phyloP scores from a whole-genome alignment of 345 rosid species.

The Citrus trifoliata region DNA sequence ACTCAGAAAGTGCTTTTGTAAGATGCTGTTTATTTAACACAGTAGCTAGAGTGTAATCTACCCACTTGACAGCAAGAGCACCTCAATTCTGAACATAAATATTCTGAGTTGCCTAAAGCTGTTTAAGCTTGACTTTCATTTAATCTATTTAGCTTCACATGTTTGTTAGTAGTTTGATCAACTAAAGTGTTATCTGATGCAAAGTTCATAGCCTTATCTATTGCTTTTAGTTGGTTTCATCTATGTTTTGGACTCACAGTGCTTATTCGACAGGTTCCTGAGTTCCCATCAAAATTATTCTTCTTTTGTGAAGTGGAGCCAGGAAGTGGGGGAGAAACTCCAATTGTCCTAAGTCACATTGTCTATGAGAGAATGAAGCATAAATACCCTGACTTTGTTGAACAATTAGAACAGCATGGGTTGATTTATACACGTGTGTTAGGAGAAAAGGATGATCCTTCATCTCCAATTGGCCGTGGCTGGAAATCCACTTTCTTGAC shows the following conservation, averaged over 20 bases:
- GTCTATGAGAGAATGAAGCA: slow-evolving; percentile 76
- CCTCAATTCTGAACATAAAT: not conserved
- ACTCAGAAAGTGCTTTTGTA: not conserved
- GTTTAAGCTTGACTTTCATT: not conserved
- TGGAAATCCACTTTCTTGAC: slow-evolving; percentile 96
- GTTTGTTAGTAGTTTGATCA: not conserved
- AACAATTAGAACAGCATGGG: slow-evolving; percentile 62
- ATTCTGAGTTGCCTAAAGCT: not conserved
- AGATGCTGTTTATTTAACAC: not conserved
- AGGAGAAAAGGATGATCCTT: slow-evolving; percentile 76
- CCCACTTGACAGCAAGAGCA: not conserved
- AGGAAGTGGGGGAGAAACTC: slow-evolving; percentile 86
- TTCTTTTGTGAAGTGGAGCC: slow-evolving; percentile 92
- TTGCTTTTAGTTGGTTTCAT: not conserved
- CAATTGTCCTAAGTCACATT: slow-evolving; percentile 78
- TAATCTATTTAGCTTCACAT: not conserved
- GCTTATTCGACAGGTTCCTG: slow-evolving; percentile 55
- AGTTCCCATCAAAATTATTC: slow-evolving; percentile 86
- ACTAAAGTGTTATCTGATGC: not conserved
- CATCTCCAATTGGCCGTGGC: slow-evolving; percentile 89
- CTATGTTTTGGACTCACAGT: not conserved
- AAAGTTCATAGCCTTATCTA: not conserved
- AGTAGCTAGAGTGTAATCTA: not conserved
- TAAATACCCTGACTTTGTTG: slow-evolving; percentile 64
- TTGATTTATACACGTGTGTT: slow-evolving; percentile 63